phyloP scores from a whole-genome alignment of 208 protist genomes.

The Crithidia expoeki region DNA sequence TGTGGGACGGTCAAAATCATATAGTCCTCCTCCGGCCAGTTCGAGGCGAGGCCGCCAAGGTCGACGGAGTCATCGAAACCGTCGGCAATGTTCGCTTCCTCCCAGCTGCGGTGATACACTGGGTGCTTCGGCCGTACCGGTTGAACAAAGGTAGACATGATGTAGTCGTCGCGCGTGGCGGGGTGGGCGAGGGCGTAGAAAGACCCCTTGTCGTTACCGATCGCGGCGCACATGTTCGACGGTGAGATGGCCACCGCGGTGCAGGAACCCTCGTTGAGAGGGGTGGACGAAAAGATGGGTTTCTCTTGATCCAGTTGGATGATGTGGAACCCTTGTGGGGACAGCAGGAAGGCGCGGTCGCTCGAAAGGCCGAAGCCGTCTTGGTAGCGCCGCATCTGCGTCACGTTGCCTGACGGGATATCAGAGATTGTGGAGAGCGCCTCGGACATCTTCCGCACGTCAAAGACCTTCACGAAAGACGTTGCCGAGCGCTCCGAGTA shows the following conservation, averaged over 20 bases:
- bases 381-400: conserved; percentile 76
- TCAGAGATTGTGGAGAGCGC: conserved; percentile 60
- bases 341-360: conserved; percentile 75
- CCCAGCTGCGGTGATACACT: conserved; percentile 71
- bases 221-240: conserved; percentile 77
- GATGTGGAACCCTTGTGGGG: conserved; percentile 77
- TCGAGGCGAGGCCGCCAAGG: conserved; percentile 61
- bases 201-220: conserved; percentile 88
- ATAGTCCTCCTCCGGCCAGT: conserved; percentile 87
- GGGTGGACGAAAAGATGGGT: conserved; percentile 62
- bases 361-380: conserved; percentile 60
- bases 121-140: conserved; percentile 64
- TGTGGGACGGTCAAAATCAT: conserved; percentile 88
- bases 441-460: conserved; percentile 75
- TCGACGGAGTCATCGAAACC: conserved; percentile 71
- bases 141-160: conserved; percentile 80
- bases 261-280: conserved; percentile 60
- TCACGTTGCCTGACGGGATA: conserved; percentile 71
- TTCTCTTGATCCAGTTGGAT: conserved; percentile 73
- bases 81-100: conserved; percentile 65
- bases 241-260: conserved; percentile 76
- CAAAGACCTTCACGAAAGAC: conserved; percentile 82
- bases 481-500: conserved; percentile 70
- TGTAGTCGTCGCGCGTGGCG: conserved; percentile 66
- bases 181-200: conserved; percentile 82